These are phyloP conservation scores for Trichophyton mentagrophytes DNA, from an alignment of 2,329 filamentous ascomycete genomes.

Conservation along the genomic window DNA sequence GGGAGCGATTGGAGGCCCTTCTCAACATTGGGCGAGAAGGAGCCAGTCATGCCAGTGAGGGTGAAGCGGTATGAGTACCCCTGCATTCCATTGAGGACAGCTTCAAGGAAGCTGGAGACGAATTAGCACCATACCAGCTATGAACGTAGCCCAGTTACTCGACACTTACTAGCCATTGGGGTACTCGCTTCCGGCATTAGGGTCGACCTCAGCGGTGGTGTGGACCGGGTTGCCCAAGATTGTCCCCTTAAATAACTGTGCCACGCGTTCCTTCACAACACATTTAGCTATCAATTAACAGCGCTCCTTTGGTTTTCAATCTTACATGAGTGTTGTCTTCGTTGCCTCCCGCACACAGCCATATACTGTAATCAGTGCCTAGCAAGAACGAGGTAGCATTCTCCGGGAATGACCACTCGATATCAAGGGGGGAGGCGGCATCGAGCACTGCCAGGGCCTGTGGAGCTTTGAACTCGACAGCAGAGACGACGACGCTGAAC, in stretches of 20 bases:
- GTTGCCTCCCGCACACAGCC: conserved; percentile 50
- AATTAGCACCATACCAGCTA: neutral
- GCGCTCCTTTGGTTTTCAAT: conserved; percentile 3
- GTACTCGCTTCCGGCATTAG: conserved; percentile 32
- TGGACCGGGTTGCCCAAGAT: conserved; percentile 30
- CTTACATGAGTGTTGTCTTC: conserved; percentile 35
- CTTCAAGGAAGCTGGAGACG: conserved; percentile 42
- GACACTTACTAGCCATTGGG: conserved; percentile 44
- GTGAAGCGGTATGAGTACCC: conserved; percentile 52
- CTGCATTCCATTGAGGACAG: conserved; percentile 46
- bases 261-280: conserved; percentile 28
- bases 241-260: conserved; percentile 27
- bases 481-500: conserved; percentile 23
- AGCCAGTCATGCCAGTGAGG: conserved; percentile 51
- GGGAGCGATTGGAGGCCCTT: conserved; percentile 28
- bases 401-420: conserved; percentile 47
- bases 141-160: neutral
- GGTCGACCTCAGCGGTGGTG: conserved; percentile 35
- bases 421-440: conserved; percentile 39
- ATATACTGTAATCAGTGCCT: conserved; percentile 44
- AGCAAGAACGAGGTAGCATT: conserved; percentile 38
- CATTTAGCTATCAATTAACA: neutral
- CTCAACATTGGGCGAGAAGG: conserved; percentile 35
- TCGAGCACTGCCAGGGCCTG: conserved; percentile 39
- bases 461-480: conserved; percentile 44